Base-by-base conservation (phyloP, 208 protist genomes). In the Crithidia thermophila region DNA sequence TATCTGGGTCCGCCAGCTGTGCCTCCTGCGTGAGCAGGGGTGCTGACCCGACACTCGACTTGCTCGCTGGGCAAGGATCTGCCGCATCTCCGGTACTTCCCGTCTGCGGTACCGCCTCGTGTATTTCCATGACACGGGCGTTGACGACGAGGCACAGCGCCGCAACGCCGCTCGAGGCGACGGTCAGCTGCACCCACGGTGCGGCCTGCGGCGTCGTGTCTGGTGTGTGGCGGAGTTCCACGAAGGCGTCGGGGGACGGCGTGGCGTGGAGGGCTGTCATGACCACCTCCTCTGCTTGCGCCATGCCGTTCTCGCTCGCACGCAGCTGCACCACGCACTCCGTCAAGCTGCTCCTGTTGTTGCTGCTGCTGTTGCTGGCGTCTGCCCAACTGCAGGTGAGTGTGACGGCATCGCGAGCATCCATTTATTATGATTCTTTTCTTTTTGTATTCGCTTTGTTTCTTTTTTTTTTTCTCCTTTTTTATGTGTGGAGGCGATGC, bases 61-160 rank as follows among this genome's bases (percentile, higher is more conserved):
- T n/a, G n/a, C n/a, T n/a, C n/a, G n/a, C n/a, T n/a, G n/a, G n/a
- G n/a, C n/a, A n/a, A n/a, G n/a, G n/a, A n/a, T n/a, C n/a, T n/a
- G n/a, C n/a, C n/a, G n/a, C n/a, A n/a, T n/a, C n/a, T 6, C 5
- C 25, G 27, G 3, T 28, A 8, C 2, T 21, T 11, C 47, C 33
- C 2, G 5, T 27, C 3, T n/a, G n/a, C n/a, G n/a, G n/a, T n/a
- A 3, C 51, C 20, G 28, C 36, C 16, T 55, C 46, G 18, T 70
- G 58, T 30, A 78, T 67, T 52, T 68, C 72, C 65, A 78, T 18
- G 10, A 73, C 53, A 34, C 64, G 42, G 4, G 65, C 72, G 37
- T 68, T 70, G 3, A 67, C 39, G 21, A 72, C 65, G 31, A 87
- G 21, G 33, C 62, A 75, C 13, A 87, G 21, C 23, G 75, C 66